Conservation (phyloP, 2,329 filamentous ascomycete genomes). For the Cladophialophora bantiana region DNA sequence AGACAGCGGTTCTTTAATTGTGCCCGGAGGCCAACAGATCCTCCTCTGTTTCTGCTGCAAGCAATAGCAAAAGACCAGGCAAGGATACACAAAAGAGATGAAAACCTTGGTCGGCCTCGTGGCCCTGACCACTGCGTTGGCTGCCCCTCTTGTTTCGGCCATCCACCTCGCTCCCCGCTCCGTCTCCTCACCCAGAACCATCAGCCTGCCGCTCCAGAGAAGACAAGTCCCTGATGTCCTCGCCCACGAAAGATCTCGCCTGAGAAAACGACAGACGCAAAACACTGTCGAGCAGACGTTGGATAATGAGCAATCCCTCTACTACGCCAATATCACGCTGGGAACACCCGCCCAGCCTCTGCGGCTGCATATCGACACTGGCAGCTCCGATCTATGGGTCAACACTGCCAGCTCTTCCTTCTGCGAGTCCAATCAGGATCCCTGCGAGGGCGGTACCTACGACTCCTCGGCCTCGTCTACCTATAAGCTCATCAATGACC, state of each 20-base stretch:
- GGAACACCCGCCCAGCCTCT: conserved; percentile 65
- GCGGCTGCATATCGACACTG: conserved; percentile 67
- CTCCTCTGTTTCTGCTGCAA: not conserved
- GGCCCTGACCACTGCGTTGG: conserved; percentile 21
- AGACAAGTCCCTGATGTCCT: conserved; percentile 31
- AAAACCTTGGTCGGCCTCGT: conserved; percentile 22
- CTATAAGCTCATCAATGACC: conserved; percentile 73
- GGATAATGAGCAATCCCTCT: conserved; percentile 46
- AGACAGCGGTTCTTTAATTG: not conserved
- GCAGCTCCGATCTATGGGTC: conserved; percentile 69
- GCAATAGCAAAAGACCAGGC: not conserved
- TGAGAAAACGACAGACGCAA: conserved; percentile 28
- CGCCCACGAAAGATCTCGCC: conserved; percentile 33
- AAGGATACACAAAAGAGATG: conserved; percentile 14
- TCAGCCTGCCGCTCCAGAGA: conserved; percentile 37
- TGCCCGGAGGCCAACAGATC: not conserved
- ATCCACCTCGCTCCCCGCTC: conserved; percentile 38
- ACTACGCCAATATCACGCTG: conserved; percentile 62
- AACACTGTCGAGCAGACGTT: conserved; percentile 33
- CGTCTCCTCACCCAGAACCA: conserved; percentile 33
- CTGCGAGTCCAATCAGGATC: conserved; percentile 59
- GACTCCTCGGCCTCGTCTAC: conserved; percentile 74
- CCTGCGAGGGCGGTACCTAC: conserved; percentile 72
- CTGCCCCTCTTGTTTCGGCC: conserved; percentile 37
- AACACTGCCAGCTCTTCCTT: conserved; percentile 69